Evolutionary conservation across 768 basidiomycete species (phyloP).

Genomic region (Termitomyces sp.): DNA sequence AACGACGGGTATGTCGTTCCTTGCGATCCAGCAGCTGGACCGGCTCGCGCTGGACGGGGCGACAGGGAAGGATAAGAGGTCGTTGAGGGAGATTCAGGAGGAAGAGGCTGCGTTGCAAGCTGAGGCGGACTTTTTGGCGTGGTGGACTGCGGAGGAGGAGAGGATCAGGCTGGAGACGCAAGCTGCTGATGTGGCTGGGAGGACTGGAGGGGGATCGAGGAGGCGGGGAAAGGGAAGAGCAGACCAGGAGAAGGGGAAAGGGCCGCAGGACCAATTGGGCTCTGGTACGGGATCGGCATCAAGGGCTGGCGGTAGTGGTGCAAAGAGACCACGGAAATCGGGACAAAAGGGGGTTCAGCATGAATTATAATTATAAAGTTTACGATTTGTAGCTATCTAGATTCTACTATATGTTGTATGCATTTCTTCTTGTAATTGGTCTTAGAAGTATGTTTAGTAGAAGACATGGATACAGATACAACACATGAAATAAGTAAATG

Average conservation of each 20-base stretch:
- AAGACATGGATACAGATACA: background rate
- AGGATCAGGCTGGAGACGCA: constrained; percentile 45
- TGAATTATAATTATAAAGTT: background rate
- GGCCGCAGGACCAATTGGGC: background rate
- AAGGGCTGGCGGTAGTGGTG: background rate
- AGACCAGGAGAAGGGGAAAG: background rate
- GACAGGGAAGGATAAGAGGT: constrained; percentile 47
- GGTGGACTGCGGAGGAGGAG: constrained; percentile 87
- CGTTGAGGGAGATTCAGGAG: constrained; percentile 78
- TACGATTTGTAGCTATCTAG: background rate
- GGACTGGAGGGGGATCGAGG: background rate
- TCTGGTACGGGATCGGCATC: background rate
- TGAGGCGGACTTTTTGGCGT: constrained; percentile 79
- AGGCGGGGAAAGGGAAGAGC: constrained; percentile 1
- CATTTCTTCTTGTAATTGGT: background rate
- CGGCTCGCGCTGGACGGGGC: constrained; percentile 26
- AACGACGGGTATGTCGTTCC: constrained; percentile 51
- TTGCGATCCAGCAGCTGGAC: constrained; percentile 77
- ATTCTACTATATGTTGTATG: background rate
- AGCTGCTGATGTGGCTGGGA: background rate
- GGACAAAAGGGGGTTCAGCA: background rate
- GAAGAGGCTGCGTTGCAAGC: constrained; percentile 65
- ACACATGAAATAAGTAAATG: background rate
- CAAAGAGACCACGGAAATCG: constrained; percentile 2
- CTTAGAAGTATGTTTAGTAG: background rate